Conservation (phyloP, 768 basidiomycete species). For the Leccinum boreale region DNA sequence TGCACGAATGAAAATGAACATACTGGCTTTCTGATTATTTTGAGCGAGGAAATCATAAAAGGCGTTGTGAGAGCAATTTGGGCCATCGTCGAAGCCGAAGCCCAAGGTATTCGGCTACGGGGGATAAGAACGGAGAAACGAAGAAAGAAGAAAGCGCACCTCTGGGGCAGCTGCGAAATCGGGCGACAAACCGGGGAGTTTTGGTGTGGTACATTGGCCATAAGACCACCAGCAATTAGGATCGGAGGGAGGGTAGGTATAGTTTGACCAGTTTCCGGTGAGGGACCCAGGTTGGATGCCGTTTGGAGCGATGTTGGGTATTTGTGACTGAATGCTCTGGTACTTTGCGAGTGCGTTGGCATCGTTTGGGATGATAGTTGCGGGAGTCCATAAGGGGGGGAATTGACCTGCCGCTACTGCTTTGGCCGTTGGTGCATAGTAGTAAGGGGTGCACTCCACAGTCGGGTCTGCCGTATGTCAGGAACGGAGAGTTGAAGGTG, state of each 20-base stretch:
- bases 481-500: neutral
- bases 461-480: constrained; percentile 25
- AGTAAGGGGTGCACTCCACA: constrained; percentile 43
- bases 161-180: constrained; percentile 51
- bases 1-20: neutral
- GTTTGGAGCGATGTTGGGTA: constrained; percentile 50
- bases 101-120: constrained; percentile 49
- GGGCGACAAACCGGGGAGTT: constrained; percentile 37
- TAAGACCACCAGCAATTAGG: constrained; percentile 47
- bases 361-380: constrained; percentile 42
- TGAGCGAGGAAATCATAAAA: constrained; percentile 54
- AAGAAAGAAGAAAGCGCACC: constrained; percentile 22
- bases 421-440: constrained; percentile 34
- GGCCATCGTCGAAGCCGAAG: constrained; percentile 64
- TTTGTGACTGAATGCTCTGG: constrained; percentile 37
- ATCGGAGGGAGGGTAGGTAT: constrained; percentile 38
- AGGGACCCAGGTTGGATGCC: constrained; percentile 21
- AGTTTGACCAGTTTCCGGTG: constrained; percentile 31
- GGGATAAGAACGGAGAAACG: neutral
- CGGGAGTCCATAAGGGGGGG: constrained; percentile 44
- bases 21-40: constrained; percentile 57
- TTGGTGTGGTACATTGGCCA: constrained; percentile 45
- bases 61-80: constrained; percentile 60
- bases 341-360: constrained; percentile 42
- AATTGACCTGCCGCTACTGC: constrained; percentile 34